A percentile compares a stretch with the other conserved stretches of the same genome.
Conservation (phyloP, 2,329 filamentous ascomycete genomes). For the Venturia aucupariae region DNA sequence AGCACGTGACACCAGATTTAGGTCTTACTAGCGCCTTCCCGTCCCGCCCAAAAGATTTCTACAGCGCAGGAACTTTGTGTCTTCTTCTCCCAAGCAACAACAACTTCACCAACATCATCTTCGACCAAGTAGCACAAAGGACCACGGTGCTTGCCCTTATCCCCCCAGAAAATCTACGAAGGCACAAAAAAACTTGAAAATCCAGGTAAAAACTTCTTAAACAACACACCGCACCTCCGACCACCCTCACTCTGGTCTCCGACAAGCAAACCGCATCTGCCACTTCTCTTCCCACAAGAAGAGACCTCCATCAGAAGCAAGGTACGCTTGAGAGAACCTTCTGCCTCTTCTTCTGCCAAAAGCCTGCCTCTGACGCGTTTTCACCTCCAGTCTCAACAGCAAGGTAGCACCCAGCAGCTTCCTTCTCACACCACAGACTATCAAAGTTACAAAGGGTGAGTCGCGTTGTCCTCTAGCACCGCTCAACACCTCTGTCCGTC, state of each 20-base stretch:
- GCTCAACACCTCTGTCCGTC: neutral
- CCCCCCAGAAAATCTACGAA: slow-evolving; percentile 19
- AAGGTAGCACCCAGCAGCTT: neutral
- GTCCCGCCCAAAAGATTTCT: slow-evolving; percentile 3
- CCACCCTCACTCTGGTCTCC: neutral
- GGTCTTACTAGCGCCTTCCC: neutral
- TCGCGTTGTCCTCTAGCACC: neutral
- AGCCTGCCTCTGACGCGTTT: neutral
- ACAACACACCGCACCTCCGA: neutral
- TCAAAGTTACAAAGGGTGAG: slow-evolving; percentile 9
- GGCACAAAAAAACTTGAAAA: slow-evolving; percentile 32
- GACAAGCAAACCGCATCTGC: slow-evolving; percentile 9
- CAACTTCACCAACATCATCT: slow-evolving; percentile 12
- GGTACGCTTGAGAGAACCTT: slow-evolving; percentile 2
- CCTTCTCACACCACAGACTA: slow-evolving; percentile 1
- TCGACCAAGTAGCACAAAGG: slow-evolving; percentile 7
- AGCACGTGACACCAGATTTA: neutral
- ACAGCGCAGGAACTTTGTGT: neutral
- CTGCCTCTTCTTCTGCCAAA: neutral
- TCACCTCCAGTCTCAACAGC: neutral
- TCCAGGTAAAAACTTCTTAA: slow-evolving; percentile 22
- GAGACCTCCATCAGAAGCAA: neutral
- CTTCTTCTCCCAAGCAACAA: slow-evolving; percentile 6
- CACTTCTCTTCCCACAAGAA: neutral
- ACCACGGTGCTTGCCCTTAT: slow-evolving; percentile 16